These are phyloP conservation scores for Boletus albobrunnescens DNA, from an alignment of 1,284 basidiomycete genomes.

Conservation along the genomic window DNA sequence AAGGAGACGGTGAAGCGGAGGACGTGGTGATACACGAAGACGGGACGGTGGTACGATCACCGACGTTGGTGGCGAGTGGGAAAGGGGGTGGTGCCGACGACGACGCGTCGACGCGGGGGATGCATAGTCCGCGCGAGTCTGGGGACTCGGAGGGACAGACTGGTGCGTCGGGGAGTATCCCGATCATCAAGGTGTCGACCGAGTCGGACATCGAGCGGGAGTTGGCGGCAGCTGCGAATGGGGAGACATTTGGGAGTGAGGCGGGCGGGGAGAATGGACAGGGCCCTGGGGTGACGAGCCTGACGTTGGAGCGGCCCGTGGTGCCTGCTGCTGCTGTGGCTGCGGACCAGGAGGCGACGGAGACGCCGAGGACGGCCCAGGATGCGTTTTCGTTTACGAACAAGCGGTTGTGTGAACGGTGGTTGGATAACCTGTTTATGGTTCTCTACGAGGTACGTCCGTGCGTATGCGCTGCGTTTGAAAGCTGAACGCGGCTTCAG, in stretches of 20 bases:
- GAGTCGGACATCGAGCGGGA: conserved; percentile 35
- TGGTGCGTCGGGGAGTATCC: conserved; percentile 49
- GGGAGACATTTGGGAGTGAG: conserved; percentile 16
- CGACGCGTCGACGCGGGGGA: conserved; percentile 67
- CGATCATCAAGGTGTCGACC: conserved; percentile 82
- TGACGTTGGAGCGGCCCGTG: conserved; percentile 55
- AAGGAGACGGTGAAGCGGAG: not conserved
- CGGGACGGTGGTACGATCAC: conserved; percentile 40
- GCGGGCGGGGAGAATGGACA: conserved; percentile 5
- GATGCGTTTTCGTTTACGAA: conserved; percentile 90
- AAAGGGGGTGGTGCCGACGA: conserved; percentile 51
- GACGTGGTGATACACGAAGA: conserved; percentile 53
- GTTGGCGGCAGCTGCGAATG: conserved; percentile 35
- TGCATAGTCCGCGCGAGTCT: conserved; percentile 37
- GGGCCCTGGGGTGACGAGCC: conserved; percentile 21
- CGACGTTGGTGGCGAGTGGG: conserved; percentile 24
- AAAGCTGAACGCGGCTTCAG: conserved; percentile 36
- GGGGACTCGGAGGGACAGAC: conserved; percentile 24
- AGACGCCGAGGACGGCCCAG: conserved; percentile 34
- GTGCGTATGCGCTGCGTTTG: too few relatives aligned
- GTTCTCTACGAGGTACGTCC: conserved; percentile 93
- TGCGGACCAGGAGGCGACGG: conserved; percentile 38
- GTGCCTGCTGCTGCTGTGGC: conserved; percentile 49
- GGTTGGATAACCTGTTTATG: conserved; percentile 99
- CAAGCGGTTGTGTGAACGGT: conserved; percentile 94